These are phyloP conservation scores for Aspergillus texensis DNA, from an alignment of 2,329 filamentous ascomycete species.

Conservation along the genomic window DNA sequence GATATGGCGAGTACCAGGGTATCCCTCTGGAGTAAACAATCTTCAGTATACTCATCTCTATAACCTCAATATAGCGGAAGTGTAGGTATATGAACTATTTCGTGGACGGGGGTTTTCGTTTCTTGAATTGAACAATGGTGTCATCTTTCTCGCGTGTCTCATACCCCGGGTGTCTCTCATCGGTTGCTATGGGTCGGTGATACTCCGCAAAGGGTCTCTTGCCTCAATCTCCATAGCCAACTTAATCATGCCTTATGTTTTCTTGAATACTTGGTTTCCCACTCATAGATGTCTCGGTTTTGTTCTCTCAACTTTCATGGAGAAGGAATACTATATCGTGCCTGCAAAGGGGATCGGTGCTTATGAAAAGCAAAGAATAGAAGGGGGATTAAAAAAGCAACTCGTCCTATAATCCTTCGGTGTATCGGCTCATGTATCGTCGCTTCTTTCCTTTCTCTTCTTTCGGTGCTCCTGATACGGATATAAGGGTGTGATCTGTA, in stretches of 20 bases:
- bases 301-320: constrained; percentile 8
- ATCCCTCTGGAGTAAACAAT: constrained; percentile 64
- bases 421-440: not conserved
- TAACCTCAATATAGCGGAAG: constrained; percentile 20
- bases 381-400: not conserved
- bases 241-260: constrained; percentile 15
- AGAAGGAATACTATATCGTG: not conserved
- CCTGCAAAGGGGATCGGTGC: not conserved
- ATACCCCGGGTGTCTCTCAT: constrained; percentile 34
- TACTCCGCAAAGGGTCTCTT: constrained; percentile 23
- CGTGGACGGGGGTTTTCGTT: constrained; percentile 14
- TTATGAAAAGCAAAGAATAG: constrained; percentile 9
- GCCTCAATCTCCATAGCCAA: constrained; percentile 27
- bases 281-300: constrained; percentile 17
- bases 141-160: constrained; percentile 23
- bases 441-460: not conserved
- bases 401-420: not conserved
- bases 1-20: constrained; percentile 85
- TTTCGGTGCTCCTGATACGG: not conserved
- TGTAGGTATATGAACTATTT: constrained; percentile 22
- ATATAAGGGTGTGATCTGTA: not conserved
- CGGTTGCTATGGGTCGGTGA: constrained; percentile 31
- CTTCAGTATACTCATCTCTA: constrained; percentile 17
- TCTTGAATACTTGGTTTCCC: constrained; percentile 9
- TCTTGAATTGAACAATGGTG: constrained; percentile 12